Conservation (phyloP, 2,329 filamentous ascomycete species). For the Colletotrichum godetiae region DNA sequence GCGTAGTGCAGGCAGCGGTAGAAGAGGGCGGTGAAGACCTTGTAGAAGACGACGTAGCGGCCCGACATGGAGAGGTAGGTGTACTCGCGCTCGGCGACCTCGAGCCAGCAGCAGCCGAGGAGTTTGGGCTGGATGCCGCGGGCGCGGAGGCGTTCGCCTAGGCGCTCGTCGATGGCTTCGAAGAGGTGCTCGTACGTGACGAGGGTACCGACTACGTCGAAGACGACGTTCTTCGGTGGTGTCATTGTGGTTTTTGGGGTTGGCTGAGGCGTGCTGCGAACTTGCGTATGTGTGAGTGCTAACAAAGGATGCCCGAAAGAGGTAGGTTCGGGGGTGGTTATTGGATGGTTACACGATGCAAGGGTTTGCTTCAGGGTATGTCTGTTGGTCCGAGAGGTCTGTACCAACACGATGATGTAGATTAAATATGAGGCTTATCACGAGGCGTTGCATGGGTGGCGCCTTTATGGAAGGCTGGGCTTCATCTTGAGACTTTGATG, state of each 20-base stretch:
- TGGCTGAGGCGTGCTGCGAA: background rate
- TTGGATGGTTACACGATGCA: background rate
- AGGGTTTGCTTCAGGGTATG: background rate
- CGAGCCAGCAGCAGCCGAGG: conserved; percentile 61
- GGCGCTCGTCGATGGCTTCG: conserved; percentile 50
- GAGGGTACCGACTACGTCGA: conserved; percentile 64
- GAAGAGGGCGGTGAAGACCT: conserved; percentile 57
- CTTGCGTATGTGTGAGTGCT: background rate
- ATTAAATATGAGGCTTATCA: conserved; percentile 17
- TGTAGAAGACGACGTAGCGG: conserved; percentile 54
- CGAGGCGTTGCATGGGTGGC: background rate
- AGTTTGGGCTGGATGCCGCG: conserved; percentile 53
- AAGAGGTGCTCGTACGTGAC: conserved; percentile 59
- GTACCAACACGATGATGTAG: background rate
- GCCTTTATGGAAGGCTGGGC: background rate
- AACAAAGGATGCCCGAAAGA: background rate
- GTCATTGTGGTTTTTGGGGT: background rate
- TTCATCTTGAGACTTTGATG: background rate
- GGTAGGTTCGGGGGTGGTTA: background rate
- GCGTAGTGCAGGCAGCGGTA: conserved; percentile 59
- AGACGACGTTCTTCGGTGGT: conserved; percentile 56
- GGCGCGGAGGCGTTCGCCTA: conserved; percentile 53
- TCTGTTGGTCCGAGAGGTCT: background rate
- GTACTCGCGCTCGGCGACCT: conserved; percentile 60
- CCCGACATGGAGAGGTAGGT: conserved; percentile 59